Percentiles rank a stretch among this genome's conserved stretches.
Evolutionary conservation across 164 flowering plant species (phyloP).

Genomic region (Annona cherimola): DNA sequence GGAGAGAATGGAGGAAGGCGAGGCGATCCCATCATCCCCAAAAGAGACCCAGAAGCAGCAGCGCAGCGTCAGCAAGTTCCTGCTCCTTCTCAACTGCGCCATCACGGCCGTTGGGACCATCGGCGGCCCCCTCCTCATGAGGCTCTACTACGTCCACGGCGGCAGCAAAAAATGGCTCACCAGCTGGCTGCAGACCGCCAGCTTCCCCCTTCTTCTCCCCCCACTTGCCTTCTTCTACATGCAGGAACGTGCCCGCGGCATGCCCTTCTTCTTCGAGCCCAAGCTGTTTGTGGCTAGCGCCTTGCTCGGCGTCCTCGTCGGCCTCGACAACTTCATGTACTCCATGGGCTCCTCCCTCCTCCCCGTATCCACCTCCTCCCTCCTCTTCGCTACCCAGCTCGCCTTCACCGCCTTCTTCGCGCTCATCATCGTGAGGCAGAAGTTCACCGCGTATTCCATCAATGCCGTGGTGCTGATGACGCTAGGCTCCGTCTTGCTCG

Average conservation of each 20-base stretch:
- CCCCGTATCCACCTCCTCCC: conserved; percentile 25
- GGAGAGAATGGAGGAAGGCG: not conserved
- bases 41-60: not conserved
- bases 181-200: not conserved
- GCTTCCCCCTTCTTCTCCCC: not conserved
- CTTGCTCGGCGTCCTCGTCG: not conserved
- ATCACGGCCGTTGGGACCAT: not conserved
- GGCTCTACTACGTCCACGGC: not conserved
- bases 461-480: conserved; percentile 30
- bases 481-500: conserved; percentile 22
- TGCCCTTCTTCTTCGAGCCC: not conserved
- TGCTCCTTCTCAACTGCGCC: not conserved
- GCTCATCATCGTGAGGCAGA: conserved; percentile 20
- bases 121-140: not conserved
- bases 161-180: not conserved
- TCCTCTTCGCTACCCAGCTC: conserved; percentile 24
- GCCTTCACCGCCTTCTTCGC: conserved; percentile 33
- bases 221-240: not conserved
- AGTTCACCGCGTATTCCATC: conserved; percentile 23
- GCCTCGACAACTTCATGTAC: conserved; percentile 11
- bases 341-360: conserved; percentile 15
- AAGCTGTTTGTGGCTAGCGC: not conserved
- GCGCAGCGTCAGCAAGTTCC: not conserved
- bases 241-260: not conserved
- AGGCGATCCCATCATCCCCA: not conserved